These are phyloP conservation scores for Penicillium sp. DNA, from an alignment of 2,329 filamentous ascomycete species.

Conservation along the genomic window DNA sequence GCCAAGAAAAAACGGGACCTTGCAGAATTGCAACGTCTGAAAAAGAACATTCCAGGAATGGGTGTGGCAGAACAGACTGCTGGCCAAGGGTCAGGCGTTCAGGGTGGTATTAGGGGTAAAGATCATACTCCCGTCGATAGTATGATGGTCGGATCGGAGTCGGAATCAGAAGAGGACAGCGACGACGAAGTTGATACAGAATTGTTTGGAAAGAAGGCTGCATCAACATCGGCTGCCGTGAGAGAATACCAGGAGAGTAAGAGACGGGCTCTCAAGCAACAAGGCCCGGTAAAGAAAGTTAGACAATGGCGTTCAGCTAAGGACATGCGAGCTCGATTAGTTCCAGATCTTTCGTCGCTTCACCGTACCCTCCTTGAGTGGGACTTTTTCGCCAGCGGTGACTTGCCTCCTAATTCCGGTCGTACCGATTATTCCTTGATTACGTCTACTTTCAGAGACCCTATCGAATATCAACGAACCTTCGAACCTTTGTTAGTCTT, in stretches of 20 bases:
- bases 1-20: slow-evolving; percentile 70
- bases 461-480: slow-evolving; percentile 75
- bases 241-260: slow-evolving; percentile 46
- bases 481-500: slow-evolving; percentile 88
- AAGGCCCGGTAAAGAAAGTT: slow-evolving; percentile 76
- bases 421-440: slow-evolving; percentile 71
- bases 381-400: slow-evolving; percentile 89
- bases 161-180: slow-evolving; percentile 66
- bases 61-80: slow-evolving; percentile 54
- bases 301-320: slow-evolving; percentile 78
- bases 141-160: slow-evolving; percentile 75
- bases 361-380: slow-evolving; percentile 85
- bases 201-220: slow-evolving; percentile 52
- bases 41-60: slow-evolving; percentile 50
- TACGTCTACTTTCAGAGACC: slow-evolving; percentile 70
- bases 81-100: slow-evolving; percentile 74
- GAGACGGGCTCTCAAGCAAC: slow-evolving; percentile 51
- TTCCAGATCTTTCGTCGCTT: slow-evolving; percentile 79
- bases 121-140: slow-evolving; percentile 72
- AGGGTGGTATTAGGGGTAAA: slow-evolving; percentile 72
- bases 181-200: slow-evolving; percentile 73
- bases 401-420: slow-evolving; percentile 72
- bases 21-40: slow-evolving; percentile 66
- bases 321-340: slow-evolving; percentile 88
- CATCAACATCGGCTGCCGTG: slow-evolving; percentile 37